Conservation (phyloP, 2,329 filamentous ascomycete species). For the Endoconidiophora polonica region DNA sequence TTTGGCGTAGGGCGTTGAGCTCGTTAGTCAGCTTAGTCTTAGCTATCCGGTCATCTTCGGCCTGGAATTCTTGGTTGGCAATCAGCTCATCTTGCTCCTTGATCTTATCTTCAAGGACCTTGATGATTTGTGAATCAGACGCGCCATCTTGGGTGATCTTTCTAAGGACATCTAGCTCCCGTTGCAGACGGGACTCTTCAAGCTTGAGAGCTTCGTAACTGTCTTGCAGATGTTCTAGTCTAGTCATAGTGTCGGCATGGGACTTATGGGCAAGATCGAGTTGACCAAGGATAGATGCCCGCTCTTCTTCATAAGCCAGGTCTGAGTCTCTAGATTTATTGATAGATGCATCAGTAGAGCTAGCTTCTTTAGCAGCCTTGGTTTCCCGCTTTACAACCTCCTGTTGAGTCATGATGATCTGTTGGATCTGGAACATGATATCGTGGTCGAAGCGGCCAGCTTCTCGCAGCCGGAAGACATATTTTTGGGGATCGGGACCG, state of each 20-base stretch:
- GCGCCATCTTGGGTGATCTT: constrained; percentile 35
- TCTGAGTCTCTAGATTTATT: constrained; percentile 34
- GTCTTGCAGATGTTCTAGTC: constrained; percentile 42
- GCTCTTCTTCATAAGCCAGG: constrained; percentile 39
- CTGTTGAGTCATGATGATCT: constrained; percentile 28
- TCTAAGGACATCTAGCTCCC: constrained; percentile 33
- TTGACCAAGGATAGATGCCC: constrained; percentile 32
- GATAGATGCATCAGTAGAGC: constrained; percentile 20
- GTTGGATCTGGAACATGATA: constrained; percentile 29
- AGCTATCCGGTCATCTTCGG: constrained; percentile 34
- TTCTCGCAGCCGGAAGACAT: constrained; percentile 30
- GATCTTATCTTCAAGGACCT: constrained; percentile 37
- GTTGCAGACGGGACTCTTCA: constrained; percentile 41
- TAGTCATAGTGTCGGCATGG: constrained; percentile 40
- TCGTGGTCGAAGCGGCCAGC: constrained; percentile 22
- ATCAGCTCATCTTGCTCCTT: constrained; percentile 57
- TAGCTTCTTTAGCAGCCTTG: constrained; percentile 13
- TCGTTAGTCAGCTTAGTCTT: constrained; percentile 32
- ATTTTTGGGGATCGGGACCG: constrained; percentile 38
- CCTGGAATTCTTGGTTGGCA: constrained; percentile 48
- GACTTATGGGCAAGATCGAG: constrained; percentile 37
- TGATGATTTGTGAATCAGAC: constrained; percentile 34
- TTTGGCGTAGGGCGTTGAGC: constrained; percentile 29
- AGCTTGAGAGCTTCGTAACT: constrained; percentile 49
- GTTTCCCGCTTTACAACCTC: constrained; percentile 16